phyloP scores from a whole-genome alignment of 768 basidiomycete species.

The Naganishia onofrii region DNA sequence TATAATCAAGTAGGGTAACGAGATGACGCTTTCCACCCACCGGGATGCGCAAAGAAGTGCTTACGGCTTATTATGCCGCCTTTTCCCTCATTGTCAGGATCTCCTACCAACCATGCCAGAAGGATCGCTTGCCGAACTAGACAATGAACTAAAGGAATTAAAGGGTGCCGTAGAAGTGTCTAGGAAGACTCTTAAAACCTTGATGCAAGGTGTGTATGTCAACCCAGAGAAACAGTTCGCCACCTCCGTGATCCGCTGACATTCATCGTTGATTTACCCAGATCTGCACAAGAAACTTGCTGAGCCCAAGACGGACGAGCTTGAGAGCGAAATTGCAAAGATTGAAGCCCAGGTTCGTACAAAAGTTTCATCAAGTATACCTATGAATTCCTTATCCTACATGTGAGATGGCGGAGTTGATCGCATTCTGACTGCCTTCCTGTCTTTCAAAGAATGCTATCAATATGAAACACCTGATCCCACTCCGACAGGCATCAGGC shows the following conservation, averaged over 20 bases:
- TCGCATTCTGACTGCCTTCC: slow-evolving; percentile 29
- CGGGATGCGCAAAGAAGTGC: not conserved
- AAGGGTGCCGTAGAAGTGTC: slow-evolving; percentile 36
- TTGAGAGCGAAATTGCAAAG: slow-evolving; percentile 60
- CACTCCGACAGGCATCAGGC: slow-evolving; percentile 33
- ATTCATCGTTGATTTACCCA: slow-evolving; percentile 54
- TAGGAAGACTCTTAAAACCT: slow-evolving; percentile 60
- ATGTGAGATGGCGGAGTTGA: slow-evolving; percentile 6
- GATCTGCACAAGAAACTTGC: slow-evolving; percentile 66
- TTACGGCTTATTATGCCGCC: not conserved
- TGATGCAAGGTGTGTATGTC: slow-evolving; percentile 57
- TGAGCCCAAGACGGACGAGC: slow-evolving; percentile 68
- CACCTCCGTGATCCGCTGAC: slow-evolving; percentile 33
- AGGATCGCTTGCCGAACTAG: slow-evolving; percentile 63
- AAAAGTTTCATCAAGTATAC: not conserved
- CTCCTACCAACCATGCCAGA: slow-evolving; percentile 66
- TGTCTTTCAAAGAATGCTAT: slow-evolving; percentile 38
- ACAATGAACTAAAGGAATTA: slow-evolving; percentile 47
- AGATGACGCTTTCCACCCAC: not conserved
- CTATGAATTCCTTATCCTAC: not conserved
- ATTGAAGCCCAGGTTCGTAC: slow-evolving; percentile 59
- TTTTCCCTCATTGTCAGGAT: slow-evolving; percentile 54
- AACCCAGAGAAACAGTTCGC: too few species aligned
- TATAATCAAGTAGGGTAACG: slow-evolving; percentile 59
- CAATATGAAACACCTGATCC: slow-evolving; percentile 35